These are phyloP conservation scores for Danielia oregonensis DNA, from an alignment of 805 yeast species.

Conservation along the genomic window DNA sequence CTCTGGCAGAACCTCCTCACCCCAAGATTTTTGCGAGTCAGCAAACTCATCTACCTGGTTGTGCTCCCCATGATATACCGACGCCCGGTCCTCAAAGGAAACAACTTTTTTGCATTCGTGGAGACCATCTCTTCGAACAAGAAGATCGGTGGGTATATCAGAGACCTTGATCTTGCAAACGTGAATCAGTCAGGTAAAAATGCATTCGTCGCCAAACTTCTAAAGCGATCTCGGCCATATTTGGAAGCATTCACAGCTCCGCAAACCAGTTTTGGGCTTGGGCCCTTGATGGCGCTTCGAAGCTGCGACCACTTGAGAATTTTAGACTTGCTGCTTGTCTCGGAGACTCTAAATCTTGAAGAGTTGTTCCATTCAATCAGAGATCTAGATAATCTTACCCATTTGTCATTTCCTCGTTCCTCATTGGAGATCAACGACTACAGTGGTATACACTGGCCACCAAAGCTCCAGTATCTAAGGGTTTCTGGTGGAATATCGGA, in stretches of 20 bases:
- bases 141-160: slow-evolving; percentile 56
- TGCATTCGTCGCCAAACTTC: slow-evolving; percentile 77
- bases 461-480: slow-evolving; percentile 63
- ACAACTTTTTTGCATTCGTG: slow-evolving; percentile 71
- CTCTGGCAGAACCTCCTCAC: slow-evolving; percentile 27
- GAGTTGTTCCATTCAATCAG: slow-evolving; percentile 76
- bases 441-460: slow-evolving; percentile 69
- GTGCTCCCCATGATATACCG: slow-evolving; percentile 65
- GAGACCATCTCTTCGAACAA: slow-evolving; percentile 55
- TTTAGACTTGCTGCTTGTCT: slow-evolving; percentile 78
- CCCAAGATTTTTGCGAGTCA: slow-evolving; percentile 55
- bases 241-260: slow-evolving; percentile 80
- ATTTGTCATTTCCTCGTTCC: slow-evolving; percentile 83
- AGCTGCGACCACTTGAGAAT: slow-evolving; percentile 61
- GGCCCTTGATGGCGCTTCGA: slow-evolving; percentile 80
- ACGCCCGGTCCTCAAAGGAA: slow-evolving; percentile 58
- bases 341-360: slow-evolving; percentile 82
- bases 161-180: slow-evolving; percentile 65
- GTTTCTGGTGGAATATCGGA: slow-evolving; percentile 89
- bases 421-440: slow-evolving; percentile 67
- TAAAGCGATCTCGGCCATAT: slow-evolving; percentile 69
- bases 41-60: slow-evolving; percentile 55
- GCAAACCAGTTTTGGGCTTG: slow-evolving; percentile 89
- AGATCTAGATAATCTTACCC: slow-evolving; percentile 58
- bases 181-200: slow-evolving; percentile 91